Percentiles rank a stretch among this genome's conserved stretches.
These are phyloP conservation scores for Aspergillus thermomutatus DNA, from an alignment of 2,329 filamentous ascomycete genomes.

Conservation along the genomic window DNA sequence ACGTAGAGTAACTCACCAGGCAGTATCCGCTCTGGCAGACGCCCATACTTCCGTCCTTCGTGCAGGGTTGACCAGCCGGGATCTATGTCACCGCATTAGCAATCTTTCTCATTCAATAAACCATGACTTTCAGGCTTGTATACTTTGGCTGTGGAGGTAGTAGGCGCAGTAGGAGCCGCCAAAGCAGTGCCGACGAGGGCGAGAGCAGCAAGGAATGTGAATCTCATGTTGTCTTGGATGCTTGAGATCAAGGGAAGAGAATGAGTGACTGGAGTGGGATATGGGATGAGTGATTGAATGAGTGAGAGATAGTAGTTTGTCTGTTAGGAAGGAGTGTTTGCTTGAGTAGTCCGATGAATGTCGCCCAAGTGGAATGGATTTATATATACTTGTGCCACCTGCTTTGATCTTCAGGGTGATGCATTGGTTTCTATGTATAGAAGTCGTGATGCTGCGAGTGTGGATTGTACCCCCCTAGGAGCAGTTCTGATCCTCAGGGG, in stretches of 20 bases:
- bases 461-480: neutral
- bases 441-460: neutral
- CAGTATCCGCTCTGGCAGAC: neutral
- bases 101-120: neutral
- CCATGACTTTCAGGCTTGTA: neutral
- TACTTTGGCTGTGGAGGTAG: neutral
- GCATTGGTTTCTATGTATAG: neutral
- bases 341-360: neutral
- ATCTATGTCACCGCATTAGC: neutral
- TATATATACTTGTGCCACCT: neutral
- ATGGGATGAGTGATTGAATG: neutral
- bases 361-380: neutral
- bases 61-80: neutral
- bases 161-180: neutral
- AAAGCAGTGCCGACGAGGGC: neutral
- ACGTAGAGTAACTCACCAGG: neutral
- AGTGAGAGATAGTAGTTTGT: neutral
- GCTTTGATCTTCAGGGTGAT: neutral
- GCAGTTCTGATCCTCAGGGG: neutral
- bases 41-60: neutral
- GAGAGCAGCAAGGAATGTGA: neutral
- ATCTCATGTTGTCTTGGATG: neutral
- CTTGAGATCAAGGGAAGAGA: neutral
- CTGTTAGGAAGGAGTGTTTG: neutral
- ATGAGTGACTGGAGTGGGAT: neutral